A percentile compares a stretch with the other conserved stretches of the same genome.
phyloP scores from a whole-genome alignment of 305 asterid genomes.

The Fraxinus sp. region DNA sequence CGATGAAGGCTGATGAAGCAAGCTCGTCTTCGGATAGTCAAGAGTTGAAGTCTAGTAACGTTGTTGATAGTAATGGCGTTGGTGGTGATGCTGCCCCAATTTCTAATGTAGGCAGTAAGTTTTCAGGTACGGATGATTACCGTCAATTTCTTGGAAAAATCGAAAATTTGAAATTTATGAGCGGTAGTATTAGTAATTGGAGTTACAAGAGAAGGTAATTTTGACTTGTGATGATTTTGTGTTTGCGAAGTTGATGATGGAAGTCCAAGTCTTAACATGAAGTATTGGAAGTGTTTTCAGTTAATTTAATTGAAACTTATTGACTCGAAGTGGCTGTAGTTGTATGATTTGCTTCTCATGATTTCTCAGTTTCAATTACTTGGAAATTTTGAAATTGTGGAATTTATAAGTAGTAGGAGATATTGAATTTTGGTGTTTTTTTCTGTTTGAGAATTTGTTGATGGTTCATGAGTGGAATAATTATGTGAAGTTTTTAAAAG shows the following conservation, averaged over 20 bases:
- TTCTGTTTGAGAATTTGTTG: neutral
- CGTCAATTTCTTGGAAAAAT: neutral
- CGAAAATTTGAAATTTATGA: neutral
- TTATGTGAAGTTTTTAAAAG: neutral
- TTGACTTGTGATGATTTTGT: neutral
- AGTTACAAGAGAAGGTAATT: neutral
- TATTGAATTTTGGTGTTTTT: neutral
- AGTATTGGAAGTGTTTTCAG: neutral
- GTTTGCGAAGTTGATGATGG: neutral
- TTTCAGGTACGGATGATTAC: slow-evolving; percentile 34
- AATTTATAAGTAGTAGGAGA: neutral
- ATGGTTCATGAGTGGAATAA: neutral
- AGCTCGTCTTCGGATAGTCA: slow-evolving; percentile 29
- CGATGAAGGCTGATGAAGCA: slow-evolving; percentile 33
- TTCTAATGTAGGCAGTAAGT: slow-evolving; percentile 29
- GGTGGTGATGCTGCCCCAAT: slow-evolving; percentile 21
- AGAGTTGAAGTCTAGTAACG: neutral
- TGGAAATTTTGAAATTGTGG: neutral
- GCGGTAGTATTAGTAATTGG: neutral
- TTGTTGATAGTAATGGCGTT: slow-evolving; percentile 17
- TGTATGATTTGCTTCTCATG: neutral
- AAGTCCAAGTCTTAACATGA: too few species aligned
- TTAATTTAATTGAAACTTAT: neutral
- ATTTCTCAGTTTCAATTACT: neutral
- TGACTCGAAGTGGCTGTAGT: neutral